phyloP scores from a whole-genome alignment of 345 rosid species.

The Alliaria petiolata region DNA sequence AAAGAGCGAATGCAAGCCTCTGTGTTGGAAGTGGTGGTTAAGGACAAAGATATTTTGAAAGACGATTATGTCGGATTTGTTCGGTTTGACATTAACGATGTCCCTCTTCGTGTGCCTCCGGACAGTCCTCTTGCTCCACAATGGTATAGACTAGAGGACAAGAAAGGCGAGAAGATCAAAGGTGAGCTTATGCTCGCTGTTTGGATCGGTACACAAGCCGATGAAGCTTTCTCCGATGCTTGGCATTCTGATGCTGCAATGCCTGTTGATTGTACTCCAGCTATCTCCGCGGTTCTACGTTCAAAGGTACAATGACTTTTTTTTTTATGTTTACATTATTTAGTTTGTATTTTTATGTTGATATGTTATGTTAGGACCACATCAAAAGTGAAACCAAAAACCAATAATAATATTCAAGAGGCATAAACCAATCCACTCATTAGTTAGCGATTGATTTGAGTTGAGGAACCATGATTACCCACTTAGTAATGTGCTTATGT shows the following conservation, averaged over 20 bases:
- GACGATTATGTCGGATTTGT: conserved; percentile 88
- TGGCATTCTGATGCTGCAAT: conserved; percentile 99
- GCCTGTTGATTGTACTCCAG: conserved; percentile 59
- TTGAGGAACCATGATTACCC: no score
- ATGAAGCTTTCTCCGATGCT: conserved; percentile 96
- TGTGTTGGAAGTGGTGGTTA: conserved; percentile 68
- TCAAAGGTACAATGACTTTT: conserved; percentile 61
- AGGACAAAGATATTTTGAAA: conserved; percentile 84
- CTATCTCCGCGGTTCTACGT: conserved; percentile 52
- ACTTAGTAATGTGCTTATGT: no score
- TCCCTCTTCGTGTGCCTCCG: conserved; percentile 92
- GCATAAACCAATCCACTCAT: no score
- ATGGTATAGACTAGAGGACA: conserved; percentile 89
- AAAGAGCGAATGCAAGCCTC: conserved; percentile 96
- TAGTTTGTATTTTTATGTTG: no score
- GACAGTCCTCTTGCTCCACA: conserved; percentile 98
- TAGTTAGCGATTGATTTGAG: no score
- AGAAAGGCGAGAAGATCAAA: conserved; percentile 75
- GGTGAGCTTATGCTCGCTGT: conserved; percentile 97
- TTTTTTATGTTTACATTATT: background rate
- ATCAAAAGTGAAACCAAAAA: no score
- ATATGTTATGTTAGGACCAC: no score
- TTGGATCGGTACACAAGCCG: conserved; percentile 99
- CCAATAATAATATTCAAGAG: no score
- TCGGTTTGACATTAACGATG: conserved; percentile 75